Evolutionary conservation across 768 basidiomycete species (phyloP).

Genomic region (Suillus bovinus): DNA sequence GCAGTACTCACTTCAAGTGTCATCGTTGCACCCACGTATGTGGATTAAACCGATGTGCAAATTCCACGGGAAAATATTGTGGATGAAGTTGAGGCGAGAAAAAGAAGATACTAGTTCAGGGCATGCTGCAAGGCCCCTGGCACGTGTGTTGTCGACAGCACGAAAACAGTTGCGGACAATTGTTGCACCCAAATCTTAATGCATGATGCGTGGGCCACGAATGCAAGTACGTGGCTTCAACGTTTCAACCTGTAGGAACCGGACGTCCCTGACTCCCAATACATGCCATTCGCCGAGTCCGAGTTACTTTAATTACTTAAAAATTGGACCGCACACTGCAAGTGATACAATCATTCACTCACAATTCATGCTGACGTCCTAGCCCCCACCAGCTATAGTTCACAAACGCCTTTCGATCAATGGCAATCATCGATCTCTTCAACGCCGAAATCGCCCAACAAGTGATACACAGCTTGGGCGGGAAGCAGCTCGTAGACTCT

Average conservation of each 20-base stretch:
- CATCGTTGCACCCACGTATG: no score
- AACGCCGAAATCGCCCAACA: neutral
- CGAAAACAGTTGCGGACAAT: no score
- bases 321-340: neutral
- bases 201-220: neutral
- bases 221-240: neutral
- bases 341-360: neutral
- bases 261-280: neutral
- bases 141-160: no score
- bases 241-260: neutral
- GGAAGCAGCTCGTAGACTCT: neutral
- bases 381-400: neutral
- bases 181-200: no score
- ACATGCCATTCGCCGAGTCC: neutral
- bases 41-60: conserved; percentile 19
- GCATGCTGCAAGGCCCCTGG: no score
- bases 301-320: neutral
- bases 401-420: neutral
- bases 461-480: neutral
- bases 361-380: neutral
- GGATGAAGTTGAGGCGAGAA: no score
- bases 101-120: no score
- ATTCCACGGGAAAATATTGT: no score
- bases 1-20: no score
- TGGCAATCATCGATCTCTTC: neutral